These are phyloP conservation scores for Aspergillus carbonarius DNA, from an alignment of 2,329 filamentous ascomycete species.

Conservation along the genomic window DNA sequence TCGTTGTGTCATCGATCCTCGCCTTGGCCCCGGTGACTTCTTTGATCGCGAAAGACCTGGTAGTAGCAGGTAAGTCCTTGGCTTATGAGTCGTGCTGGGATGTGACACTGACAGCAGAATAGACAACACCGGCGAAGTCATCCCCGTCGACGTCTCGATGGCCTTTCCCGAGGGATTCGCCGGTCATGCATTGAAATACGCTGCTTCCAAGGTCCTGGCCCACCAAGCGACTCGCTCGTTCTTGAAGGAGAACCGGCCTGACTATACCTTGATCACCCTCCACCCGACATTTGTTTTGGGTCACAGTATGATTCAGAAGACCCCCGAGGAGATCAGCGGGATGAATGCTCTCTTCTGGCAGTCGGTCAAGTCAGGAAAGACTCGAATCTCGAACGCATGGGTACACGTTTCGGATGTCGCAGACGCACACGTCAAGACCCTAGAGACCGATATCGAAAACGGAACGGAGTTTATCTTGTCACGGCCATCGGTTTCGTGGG, in stretches of 20 bases:
- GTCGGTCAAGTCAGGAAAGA: not conserved
- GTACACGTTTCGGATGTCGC: conserved; percentile 25
- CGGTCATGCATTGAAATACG: not conserved
- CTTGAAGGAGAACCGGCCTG: not conserved
- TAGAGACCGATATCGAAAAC: conserved; percentile 3
- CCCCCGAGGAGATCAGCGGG: not conserved
- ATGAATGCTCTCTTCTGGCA: conserved; percentile 1
- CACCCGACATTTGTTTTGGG: conserved; percentile 3
- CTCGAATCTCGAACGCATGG: conserved; percentile 4
- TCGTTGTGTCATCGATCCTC: conserved; percentile 1
- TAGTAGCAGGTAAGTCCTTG: not conserved
- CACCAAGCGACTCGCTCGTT: not conserved
- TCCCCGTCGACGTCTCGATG: not conserved
- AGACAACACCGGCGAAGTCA: conserved; percentile 1
- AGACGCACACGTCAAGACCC: conserved; percentile 18
- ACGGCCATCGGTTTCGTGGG: conserved; percentile 10
- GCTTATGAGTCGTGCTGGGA: fast-evolving
- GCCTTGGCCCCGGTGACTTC: not conserved
- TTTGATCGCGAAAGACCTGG: not conserved
- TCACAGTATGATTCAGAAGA: not conserved
- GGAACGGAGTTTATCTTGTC: conserved; percentile 18
- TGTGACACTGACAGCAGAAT: not conserved
- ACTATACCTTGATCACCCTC: not conserved
- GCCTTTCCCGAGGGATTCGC: not conserved
- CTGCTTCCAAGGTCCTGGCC: not conserved